Base-by-base conservation (phyloP, 2,329 filamentous ascomycete species). In the Ampelomyces quisqualis region DNA sequence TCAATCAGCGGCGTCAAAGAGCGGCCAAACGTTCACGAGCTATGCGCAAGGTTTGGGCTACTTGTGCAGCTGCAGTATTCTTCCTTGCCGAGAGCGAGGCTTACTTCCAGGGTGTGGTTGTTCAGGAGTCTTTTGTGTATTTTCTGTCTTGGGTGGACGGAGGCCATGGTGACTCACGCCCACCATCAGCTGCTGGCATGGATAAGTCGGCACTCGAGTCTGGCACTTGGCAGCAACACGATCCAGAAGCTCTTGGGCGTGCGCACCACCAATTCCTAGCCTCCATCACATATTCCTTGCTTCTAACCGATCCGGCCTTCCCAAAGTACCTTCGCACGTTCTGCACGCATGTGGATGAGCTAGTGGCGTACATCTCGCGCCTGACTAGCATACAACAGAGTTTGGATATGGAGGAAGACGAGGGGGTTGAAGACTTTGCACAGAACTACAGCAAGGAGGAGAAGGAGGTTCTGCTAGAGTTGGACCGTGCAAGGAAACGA, bases 31-130 rank as follows among this genome's bases (percentile, higher is more conserved):
- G 91, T 13, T 77, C 79, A 4, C 75, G 77, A 22, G 77, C 80
- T 0, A 86, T 95, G 77, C 82, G 93, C 11, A 85, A 83, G 49
- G 80, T 91, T 1, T 98, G 93, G 93, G 91, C 90, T 0, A 94
- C 88, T 0, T 85, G 86, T 54, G 90, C 87, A 59, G 87, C 90
- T 2, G 85, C 88, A 1, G 80, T 95, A 3, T 96, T 95, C 70
- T 86, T 97, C 54, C 75, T 97, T 3, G 88, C 87, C 0, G 90
- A 96, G 64, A 85, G 88, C 10, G 86, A 91, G 53, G 82, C 82
- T 3, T 97, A 95, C 58, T 82, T 97, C 30, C 91, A 96, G 65
- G 88, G 87, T 1, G 90, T 95, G 60, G 84, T 97, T 5, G 84
- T 96, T 10, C 81, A 84, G 45, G 83, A 84, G 21, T 83, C 88